Percentiles rank a stretch among this genome's conserved stretches.
Conservation (phyloP, 1,284 basidiomycete genomes). For the Puccinia brachypodii region DNA sequence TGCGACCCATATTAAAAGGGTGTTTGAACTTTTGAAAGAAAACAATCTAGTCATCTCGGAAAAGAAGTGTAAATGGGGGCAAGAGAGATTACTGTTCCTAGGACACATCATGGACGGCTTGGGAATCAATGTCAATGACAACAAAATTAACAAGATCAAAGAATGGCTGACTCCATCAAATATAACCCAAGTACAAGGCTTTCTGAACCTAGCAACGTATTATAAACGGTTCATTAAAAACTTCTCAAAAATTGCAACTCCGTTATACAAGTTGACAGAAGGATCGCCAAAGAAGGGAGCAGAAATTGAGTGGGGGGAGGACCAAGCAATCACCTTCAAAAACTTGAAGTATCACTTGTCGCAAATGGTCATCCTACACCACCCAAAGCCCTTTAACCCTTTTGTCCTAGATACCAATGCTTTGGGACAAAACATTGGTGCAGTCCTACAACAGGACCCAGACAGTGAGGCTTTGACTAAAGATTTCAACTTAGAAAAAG, state of each 20-base stretch:
- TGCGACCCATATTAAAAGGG: background rate
- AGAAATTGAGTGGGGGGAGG: background rate
- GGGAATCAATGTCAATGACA: background rate
- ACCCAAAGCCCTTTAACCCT: background rate
- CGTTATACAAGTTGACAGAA: slow-evolving; percentile 6
- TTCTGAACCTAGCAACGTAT: slow-evolving; percentile 4
- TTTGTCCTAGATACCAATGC: background rate
- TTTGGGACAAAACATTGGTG: background rate
- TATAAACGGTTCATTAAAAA: background rate
- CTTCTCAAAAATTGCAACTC: background rate
- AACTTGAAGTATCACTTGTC: background rate
- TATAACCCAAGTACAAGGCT: background rate
- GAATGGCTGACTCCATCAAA: background rate
- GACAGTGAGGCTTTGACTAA: background rate
- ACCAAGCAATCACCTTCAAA: background rate
- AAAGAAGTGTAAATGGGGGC: background rate
- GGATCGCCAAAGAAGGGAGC: background rate
- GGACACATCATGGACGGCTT: background rate
- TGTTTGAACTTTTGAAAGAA: slow-evolving; percentile 5
- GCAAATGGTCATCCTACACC: background rate
- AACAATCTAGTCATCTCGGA: background rate
- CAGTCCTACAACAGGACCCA: slow-evolving; percentile 1
- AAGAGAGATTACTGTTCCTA: background rate
- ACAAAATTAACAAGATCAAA: background rate
- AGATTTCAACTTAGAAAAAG: background rate